Conservation (phyloP, 192 early-diverging fungal species). For the Backusella parvicylindrica region DNA sequence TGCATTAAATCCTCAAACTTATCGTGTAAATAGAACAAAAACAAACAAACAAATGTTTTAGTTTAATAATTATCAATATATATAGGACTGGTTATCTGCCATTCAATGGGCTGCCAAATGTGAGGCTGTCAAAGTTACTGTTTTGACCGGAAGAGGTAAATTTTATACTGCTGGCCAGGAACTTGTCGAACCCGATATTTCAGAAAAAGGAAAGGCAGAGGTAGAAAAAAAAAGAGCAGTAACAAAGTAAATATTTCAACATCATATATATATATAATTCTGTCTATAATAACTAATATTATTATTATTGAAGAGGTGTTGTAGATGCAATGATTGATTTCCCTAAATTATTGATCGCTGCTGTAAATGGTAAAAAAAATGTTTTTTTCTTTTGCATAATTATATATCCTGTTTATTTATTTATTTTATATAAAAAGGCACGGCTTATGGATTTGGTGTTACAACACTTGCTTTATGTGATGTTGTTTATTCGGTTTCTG, state of each 20-base stretch:
- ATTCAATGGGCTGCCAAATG: slow-evolving; percentile 49
- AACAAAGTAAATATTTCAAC: not conserved
- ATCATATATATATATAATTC: not conserved
- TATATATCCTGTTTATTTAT: not conserved
- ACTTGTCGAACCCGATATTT: slow-evolving; percentile 31
- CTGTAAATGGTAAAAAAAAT: slow-evolving; percentile 68
- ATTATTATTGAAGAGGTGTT: slow-evolving; percentile 9
- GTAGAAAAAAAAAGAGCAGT: not conserved
- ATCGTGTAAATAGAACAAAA: slow-evolving; percentile 30
- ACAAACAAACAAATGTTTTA: not conserved
- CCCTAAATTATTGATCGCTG: slow-evolving; percentile 68
- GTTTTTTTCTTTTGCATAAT: not conserved
- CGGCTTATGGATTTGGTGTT: slow-evolving; percentile 65
- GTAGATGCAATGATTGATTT: slow-evolving; percentile 50
- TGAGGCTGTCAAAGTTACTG: slow-evolving; percentile 50
- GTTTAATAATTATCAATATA: not conserved
- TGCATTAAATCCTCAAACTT: slow-evolving; percentile 52
- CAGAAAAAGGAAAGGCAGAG: not conserved
- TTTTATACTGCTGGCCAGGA: slow-evolving; percentile 68
- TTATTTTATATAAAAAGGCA: slow-evolving; percentile 34
- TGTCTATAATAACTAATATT: not conserved
- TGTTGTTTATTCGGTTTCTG: slow-evolving; percentile 59
- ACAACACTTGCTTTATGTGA: slow-evolving; percentile 68
- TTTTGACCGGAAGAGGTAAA: slow-evolving; percentile 65
- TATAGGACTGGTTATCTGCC: slow-evolving; percentile 55